phyloP scores from a whole-genome alignment of 441 rosid species.

The Euphorbia celastroides region DNA sequence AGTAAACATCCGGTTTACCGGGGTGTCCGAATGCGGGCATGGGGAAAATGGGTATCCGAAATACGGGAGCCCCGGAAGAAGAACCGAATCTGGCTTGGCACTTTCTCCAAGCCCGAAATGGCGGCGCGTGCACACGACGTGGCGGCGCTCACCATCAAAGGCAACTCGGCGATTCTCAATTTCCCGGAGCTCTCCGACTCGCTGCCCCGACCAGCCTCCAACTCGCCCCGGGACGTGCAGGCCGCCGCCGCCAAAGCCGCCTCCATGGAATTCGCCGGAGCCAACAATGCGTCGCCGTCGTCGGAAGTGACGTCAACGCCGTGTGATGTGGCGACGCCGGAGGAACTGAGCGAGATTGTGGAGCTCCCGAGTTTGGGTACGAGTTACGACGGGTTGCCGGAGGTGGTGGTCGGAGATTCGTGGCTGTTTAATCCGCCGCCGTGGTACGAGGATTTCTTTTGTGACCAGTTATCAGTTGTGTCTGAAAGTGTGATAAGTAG shows the following conservation, averaged over 20 bases:
- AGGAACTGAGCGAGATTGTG: conserved; percentile 25
- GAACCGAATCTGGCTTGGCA: conserved; percentile 78
- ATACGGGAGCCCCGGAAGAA: conserved; percentile 82
- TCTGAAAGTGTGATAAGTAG: conserved; percentile 23
- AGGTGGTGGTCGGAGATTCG: conserved; percentile 45
- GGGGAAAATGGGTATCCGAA: conserved; percentile 90
- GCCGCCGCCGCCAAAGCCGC: conserved; percentile 30
- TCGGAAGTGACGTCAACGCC: conserved; percentile 24
- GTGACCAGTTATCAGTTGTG: conserved; percentile 26
- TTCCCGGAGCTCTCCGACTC: conserved; percentile 53
- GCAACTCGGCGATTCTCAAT: conserved; percentile 69
- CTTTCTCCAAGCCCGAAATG: conserved; percentile 86
- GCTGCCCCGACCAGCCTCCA: conserved; percentile 24
- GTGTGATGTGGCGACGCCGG: conserved; percentile 13
- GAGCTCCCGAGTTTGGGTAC: conserved; percentile 28
- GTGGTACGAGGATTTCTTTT: conserved; percentile 37
- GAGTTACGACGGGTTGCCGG: conserved; percentile 36
- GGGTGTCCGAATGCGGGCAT: conserved; percentile 65
- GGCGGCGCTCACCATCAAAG: conserved; percentile 79
- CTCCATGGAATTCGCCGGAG: conserved; percentile 21
- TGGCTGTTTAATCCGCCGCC: conserved; percentile 36
- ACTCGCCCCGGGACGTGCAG: conserved; percentile 26
- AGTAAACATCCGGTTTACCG: conserved; percentile 43
- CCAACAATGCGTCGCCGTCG: conserved; percentile 16
- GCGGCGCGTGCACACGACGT: conserved; percentile 95